A percentile compares a stretch with the other conserved stretches of the same genome.
phyloP scores from a whole-genome alignment of 306 rosid species.

The Prunus fruticosa region DNA sequence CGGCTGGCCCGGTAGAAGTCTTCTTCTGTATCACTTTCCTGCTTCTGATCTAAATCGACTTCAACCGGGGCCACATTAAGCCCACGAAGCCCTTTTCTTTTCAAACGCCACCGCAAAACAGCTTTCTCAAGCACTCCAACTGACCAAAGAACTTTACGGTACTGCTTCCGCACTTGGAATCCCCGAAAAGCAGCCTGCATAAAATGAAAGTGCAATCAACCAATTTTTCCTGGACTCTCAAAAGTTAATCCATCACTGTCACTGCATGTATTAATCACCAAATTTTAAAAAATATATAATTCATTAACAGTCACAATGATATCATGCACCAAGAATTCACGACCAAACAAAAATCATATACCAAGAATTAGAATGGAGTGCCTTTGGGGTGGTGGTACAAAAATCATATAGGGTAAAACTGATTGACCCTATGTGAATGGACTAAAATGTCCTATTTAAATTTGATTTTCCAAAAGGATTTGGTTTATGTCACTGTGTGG shows the following conservation, averaged over 20 bases:
- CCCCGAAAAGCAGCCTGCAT: conserved; percentile 87
- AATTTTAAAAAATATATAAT: background rate
- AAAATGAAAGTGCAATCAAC: conserved; percentile 27
- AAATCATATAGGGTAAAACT: no score
- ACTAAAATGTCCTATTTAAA: background rate
- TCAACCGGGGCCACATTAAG: conserved; percentile 49
- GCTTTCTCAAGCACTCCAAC: conserved; percentile 92
- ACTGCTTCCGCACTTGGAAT: conserved; percentile 72
- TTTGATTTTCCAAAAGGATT: conserved; percentile 1
- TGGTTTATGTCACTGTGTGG: background rate
- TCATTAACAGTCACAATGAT: background rate
- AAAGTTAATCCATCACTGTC: background rate
- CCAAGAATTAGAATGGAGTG: no score
- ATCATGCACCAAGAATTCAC: no score
- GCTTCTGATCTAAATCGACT: conserved; percentile 25
- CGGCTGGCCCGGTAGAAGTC: conserved; percentile 69
- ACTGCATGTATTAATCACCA: background rate
- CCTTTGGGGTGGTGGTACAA: no score
- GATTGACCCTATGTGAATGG: background rate
- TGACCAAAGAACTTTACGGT: conserved; percentile 80
- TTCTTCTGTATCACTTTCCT: conserved; percentile 62
- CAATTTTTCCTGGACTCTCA: conserved; percentile 10
- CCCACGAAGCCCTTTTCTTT: conserved; percentile 91
- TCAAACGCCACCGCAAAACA: conserved; percentile 85
- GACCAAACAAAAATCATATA: no score